A percentile compares a stretch with the other conserved stretches of the same genome.
Evolutionary conservation across 257 asterid genomes (phyloP).

Genomic region (Salvia rosmarinus): DNA sequence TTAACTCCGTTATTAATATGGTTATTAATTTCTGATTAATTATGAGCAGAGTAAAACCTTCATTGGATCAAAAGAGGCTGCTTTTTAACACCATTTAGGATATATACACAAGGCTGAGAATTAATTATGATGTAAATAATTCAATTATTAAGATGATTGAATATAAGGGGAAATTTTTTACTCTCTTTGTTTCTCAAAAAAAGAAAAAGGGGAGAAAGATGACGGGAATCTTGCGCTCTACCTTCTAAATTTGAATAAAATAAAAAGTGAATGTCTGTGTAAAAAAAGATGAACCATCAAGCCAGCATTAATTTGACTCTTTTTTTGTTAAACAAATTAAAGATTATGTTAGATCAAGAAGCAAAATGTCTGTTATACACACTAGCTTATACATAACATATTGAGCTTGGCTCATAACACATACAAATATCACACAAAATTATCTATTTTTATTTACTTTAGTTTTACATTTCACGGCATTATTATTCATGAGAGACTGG

Average conservation of each 20-base stretch:
- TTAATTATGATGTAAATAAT: neutral
- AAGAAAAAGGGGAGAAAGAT: neutral
- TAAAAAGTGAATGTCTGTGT: neutral
- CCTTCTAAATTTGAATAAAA: neutral
- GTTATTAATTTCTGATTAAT: neutral
- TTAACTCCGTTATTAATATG: neutral
- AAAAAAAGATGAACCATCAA: conserved; percentile 16
- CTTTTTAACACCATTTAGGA: neutral
- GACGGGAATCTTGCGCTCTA: neutral
- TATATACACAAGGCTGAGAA: neutral
- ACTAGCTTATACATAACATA: too few relatives aligned
- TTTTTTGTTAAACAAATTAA: neutral
- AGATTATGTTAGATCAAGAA: neutral
- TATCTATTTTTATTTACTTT: too few relatives aligned
- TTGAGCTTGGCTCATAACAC: too few relatives aligned
- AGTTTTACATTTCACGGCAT: too few relatives aligned
- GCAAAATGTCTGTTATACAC: neutral
- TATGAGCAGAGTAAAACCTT: neutral
- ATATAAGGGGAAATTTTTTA: neutral
- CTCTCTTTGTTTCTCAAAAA: neutral
- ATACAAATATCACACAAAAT: too few relatives aligned
- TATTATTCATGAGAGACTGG: too few relatives aligned
- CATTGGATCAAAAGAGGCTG: conserved; percentile 11
- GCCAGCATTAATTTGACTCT: conserved; percentile 3
- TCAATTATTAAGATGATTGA: neutral